phyloP scores from a whole-genome alignment of 768 basidiomycete genomes.

The Xerocomellus amylosporus region DNA sequence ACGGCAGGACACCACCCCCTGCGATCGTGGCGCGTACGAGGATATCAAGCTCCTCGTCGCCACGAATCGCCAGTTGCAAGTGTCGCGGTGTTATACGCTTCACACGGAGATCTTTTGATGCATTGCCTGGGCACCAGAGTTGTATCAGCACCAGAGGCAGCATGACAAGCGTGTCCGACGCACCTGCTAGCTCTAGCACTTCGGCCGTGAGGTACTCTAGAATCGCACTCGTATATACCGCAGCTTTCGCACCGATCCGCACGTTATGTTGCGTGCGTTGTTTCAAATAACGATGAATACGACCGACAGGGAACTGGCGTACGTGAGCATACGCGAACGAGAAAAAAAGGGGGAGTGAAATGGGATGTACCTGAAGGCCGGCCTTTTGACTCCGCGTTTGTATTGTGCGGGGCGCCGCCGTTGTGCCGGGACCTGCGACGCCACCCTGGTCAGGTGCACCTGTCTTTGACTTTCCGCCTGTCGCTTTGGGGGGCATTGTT shows the following conservation, averaged over 20 bases:
- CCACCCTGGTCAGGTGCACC: slow-evolving; percentile 31
- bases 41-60: slow-evolving; percentile 96
- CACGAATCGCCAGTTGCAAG: slow-evolving; percentile 92
- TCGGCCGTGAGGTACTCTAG: slow-evolving; percentile 96
- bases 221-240: slow-evolving; percentile 94
- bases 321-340: not conserved
- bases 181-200: slow-evolving; percentile 92
- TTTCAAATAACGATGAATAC: slow-evolving; percentile 96
- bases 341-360: not conserved
- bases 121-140: slow-evolving; percentile 62
- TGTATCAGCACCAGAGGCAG: not conserved
- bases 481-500: slow-evolving; percentile 50
- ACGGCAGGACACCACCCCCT: slow-evolving; percentile 82
- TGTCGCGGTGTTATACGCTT: slow-evolving; percentile 97
- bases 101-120: slow-evolving; percentile 94
- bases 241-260: slow-evolving; percentile 95
- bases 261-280: slow-evolving; percentile 91
- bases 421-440: slow-evolving; percentile 29
- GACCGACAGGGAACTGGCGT: slow-evolving; percentile 87
- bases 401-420: slow-evolving; percentile 38
- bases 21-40: slow-evolving; percentile 94
- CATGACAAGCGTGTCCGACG: slow-evolving; percentile 20
- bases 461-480: slow-evolving; percentile 63
- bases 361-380: slow-evolving; percentile 69
- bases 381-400: slow-evolving; percentile 81